Evolutionary conservation across 345 rosid genomes (phyloP).

Genomic region (Combretum micranthum): DNA sequence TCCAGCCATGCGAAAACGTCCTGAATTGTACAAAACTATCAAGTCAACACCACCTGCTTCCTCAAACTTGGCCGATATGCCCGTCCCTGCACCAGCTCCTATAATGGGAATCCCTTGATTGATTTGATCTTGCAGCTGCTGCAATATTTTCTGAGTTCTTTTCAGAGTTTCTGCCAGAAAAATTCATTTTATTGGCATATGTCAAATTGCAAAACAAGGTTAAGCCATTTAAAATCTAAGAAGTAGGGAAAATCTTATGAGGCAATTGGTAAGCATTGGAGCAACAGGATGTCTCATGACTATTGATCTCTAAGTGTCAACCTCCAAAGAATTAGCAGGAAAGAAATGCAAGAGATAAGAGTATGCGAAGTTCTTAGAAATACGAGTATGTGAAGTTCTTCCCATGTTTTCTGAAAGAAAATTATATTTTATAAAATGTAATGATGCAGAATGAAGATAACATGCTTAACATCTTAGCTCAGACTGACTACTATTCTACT

Average conservation of each 20-base stretch:
- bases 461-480: no score
- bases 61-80: constrained; percentile 96
- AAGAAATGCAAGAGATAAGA: no score
- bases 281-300: no score
- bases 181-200: constrained; percentile 5
- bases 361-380: no score
- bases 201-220: background rate
- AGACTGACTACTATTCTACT: no score
- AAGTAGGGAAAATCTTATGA: background rate
- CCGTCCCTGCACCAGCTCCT: constrained; percentile 99
- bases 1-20: constrained; percentile 98
- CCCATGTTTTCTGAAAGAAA: no score
- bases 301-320: no score
- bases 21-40: constrained; percentile 85
- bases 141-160: constrained; percentile 58
- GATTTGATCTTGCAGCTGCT: constrained; percentile 58
- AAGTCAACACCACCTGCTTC: constrained; percentile 97
- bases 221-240: background rate
- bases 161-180: constrained; percentile 61
- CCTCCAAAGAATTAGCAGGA: no score
- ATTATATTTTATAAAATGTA: no score
- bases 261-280: no score
- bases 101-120: constrained; percentile 68
- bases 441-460: no score
- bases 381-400: no score